Percentiles rank a stretch among this genome's conserved stretches.
These are phyloP conservation scores for Calonectria fujianensis DNA, from an alignment of 2,329 filamentous ascomycete genomes.

Conservation along the genomic window DNA sequence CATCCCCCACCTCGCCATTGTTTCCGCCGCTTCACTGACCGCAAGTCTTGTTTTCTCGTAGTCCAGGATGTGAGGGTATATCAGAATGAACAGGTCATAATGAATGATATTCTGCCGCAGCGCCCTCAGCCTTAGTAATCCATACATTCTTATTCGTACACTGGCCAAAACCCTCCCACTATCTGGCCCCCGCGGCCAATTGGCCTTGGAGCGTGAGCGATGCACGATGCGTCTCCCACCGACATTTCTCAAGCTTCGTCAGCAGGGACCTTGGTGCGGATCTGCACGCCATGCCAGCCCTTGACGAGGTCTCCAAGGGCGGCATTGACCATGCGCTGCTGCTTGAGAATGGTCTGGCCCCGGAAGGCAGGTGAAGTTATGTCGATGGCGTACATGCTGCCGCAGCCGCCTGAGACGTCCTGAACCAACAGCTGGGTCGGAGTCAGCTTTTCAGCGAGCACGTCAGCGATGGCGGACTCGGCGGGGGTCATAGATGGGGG, in stretches of 20 bases:
- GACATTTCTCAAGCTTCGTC: slow-evolving; percentile 40
- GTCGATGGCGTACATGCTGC: slow-evolving; percentile 91
- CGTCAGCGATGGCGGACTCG: slow-evolving; percentile 76
- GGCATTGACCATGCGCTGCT: slow-evolving; percentile 87
- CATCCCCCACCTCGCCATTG: not conserved
- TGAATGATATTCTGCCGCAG: not conserved
- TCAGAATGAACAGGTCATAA: not conserved
- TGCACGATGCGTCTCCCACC: slow-evolving; percentile 24
- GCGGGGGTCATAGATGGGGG: slow-evolving; percentile 64
- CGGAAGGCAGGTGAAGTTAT: slow-evolving; percentile 83
- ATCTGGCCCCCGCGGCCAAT: not conserved
- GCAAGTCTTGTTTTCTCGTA: not conserved
- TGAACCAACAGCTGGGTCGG: slow-evolving; percentile 78
- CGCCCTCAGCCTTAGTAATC: not conserved
- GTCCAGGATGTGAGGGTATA: not conserved
- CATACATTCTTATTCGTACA: slow-evolving; percentile 10
- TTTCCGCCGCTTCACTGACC: not conserved
- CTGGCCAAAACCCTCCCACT: not conserved
- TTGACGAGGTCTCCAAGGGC: slow-evolving; percentile 85
- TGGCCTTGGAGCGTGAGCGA: not conserved
- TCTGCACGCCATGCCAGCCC: slow-evolving; percentile 88
- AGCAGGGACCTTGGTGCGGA: slow-evolving; percentile 78
- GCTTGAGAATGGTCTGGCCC: slow-evolving; percentile 83
- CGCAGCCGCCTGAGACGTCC: slow-evolving; percentile 89
- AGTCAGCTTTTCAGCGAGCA: slow-evolving; percentile 68